Percentiles rank a stretch among this genome's conserved stretches.
Evolutionary conservation across 1,139 yeast genomes (phyloP).

Genomic region (Zygosaccharomyces sapae): DNA sequence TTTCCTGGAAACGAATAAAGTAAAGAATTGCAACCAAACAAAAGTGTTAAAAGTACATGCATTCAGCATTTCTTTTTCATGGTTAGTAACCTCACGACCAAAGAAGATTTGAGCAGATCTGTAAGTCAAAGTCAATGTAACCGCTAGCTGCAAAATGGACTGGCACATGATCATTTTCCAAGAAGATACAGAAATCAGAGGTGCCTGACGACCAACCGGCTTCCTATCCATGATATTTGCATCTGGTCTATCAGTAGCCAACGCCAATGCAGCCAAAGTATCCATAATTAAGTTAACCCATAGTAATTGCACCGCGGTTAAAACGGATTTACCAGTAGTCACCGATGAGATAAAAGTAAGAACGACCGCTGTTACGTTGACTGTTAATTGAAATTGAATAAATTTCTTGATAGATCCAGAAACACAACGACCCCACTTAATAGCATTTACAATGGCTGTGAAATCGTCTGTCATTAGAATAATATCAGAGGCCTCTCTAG

Average conservation of each 20-base stretch:
- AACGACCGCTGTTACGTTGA: conserved; percentile 89
- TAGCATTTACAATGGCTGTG: conserved; percentile 93
- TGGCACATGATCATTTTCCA: conserved; percentile 98
- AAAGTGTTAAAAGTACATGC: conserved; percentile 92
- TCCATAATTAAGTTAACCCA: conserved; percentile 99
- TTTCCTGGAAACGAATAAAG: conserved; percentile 84
- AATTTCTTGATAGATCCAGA: conserved; percentile 91
- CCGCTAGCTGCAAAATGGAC: conserved; percentile 65
- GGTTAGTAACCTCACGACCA: conserved; percentile 41
- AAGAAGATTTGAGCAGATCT: conserved; percentile 64
- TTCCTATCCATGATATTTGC: conserved; percentile 69
- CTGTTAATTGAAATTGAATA: conserved; percentile 93
- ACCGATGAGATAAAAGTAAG: conserved; percentile 93
- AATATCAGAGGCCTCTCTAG: conserved; percentile 90
- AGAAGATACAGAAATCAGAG: conserved; percentile 84
- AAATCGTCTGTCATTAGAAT: conserved; percentile 94
- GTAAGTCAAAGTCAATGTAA: conserved; percentile 79
- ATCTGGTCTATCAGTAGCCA: conserved; percentile 96
- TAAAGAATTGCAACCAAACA: conserved; percentile 97
- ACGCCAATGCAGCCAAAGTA: conserved; percentile 93
- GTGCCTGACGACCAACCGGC: conserved; percentile 80
- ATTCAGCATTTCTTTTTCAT: conserved; percentile 56
- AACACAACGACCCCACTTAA: conserved; percentile 98
- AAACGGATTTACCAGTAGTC: conserved; percentile 77
- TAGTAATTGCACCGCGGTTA: conserved; percentile 92